Percentiles rank a stretch among this genome's conserved stretches.
Conservation (phyloP, 768 basidiomycete species). For the Thelephora aurantiotincta region DNA sequence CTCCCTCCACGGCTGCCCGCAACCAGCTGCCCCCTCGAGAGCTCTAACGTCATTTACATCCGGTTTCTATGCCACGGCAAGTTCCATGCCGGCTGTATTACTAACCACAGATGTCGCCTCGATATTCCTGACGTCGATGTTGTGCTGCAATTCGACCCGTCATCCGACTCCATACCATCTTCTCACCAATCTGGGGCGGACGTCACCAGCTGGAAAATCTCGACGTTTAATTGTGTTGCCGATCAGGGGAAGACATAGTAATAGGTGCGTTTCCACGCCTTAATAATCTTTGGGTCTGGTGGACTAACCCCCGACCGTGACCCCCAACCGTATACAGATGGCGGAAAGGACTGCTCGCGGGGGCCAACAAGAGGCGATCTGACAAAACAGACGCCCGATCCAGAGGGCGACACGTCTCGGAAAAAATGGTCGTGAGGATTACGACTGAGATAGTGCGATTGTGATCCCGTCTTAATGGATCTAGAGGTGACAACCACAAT, state of each 20-base stretch:
- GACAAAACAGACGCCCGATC: no score
- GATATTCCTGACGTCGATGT: constrained; percentile 94
- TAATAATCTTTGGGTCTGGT: no score
- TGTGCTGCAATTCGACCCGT: constrained; percentile 95
- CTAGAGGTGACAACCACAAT: no score
- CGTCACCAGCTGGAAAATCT: constrained; percentile 79
- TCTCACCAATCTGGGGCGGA: constrained; percentile 91
- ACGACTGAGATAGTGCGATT: no score
- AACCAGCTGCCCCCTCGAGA: constrained; percentile 66
- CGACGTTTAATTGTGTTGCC: constrained; percentile 82
- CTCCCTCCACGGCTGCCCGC: constrained; percentile 78
- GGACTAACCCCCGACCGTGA: no score
- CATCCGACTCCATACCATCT: constrained; percentile 88
- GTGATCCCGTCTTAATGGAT: no score
- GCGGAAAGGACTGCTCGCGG: no score
- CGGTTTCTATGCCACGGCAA: constrained; percentile 46
- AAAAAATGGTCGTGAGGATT: no score
- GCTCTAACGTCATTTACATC: constrained; percentile 61
- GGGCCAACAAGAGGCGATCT: no score
- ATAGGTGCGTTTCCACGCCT: no score
- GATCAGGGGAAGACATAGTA: constrained; percentile 67
- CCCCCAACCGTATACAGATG: no score
- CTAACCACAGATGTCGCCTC: constrained; percentile 96
- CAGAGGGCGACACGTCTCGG: no score
- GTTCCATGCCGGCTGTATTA: constrained; percentile 56